Evolutionary conservation across 2,329 filamentous ascomycete species (phyloP), one percentile per base, ranked within the genome.

Genomic region (Lasiodiplodia hormozganensis): DNA sequence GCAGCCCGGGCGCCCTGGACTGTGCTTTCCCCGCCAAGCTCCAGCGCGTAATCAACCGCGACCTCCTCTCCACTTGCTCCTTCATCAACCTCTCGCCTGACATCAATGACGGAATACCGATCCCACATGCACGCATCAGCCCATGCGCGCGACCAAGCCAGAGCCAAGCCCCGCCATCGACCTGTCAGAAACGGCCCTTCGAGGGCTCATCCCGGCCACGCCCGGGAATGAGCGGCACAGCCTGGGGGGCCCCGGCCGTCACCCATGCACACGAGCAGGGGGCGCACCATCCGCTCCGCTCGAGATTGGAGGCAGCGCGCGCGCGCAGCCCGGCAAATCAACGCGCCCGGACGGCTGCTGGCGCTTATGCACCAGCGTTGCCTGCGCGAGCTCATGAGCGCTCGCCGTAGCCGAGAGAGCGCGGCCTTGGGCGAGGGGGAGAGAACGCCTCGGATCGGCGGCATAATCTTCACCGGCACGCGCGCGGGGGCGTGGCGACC

Each of bases 41-140:
- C 57, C 36, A 57, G 52, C 53, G 62, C 62, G 64, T 66, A 66
- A 66, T 57, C 51, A 53, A 54, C 21, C 47, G 40, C n/a, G 34
- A 21, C 43, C 1, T 21, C 36, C 57, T 69, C 68, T 66, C 65
- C 56, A 60, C 65, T 34, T 62, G 65, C 65, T 68, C 56, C 65
- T 68, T 68, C 57, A 68, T 68, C 53, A 51, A 68, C 36, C 49
- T 54, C 51, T 56, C 57, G 57, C 69, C 67, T 70, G 67, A 70
- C 67, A 69, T 69, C 67, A 69, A 68, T 58, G 68, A 67, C 58
- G 58, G 66, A 65, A 70, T 60, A 52, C 31, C 65, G 36, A 67
- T 64, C 58, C 60, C 58, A 66, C 43, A 67, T 67, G 67, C 69
- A 70, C 43, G 38, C 67, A 70, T 70, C 69, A 69, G 69, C 69